These are phyloP conservation scores for Clitoria ternatea DNA, from an alignment of 306 rosid genomes.

Conservation along the genomic window DNA sequence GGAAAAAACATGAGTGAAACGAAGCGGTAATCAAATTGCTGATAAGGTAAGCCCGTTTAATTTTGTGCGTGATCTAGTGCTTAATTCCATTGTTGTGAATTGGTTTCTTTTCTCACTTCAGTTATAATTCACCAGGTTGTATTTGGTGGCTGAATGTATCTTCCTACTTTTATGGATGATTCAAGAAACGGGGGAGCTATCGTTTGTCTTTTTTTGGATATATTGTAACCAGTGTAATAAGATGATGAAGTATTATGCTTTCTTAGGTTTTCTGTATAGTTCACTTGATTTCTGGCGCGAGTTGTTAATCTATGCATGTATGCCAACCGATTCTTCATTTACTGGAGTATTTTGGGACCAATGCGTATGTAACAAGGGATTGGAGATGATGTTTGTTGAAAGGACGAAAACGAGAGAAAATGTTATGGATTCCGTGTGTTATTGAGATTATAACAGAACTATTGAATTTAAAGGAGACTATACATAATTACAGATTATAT, in stretches of 20 bases:
- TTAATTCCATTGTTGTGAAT: constrained; percentile 5
- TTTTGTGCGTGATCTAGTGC: background rate
- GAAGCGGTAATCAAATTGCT: constrained; percentile 38
- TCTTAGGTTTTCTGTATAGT: constrained; percentile 25
- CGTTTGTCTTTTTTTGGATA: background rate
- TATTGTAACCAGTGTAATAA: constrained; percentile 1
- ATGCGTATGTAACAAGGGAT: background rate
- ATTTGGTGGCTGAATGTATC: constrained; percentile 13
- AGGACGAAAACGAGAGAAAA: no score
- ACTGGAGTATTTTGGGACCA: background rate
- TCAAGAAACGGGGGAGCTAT: background rate
- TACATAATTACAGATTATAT: no score
- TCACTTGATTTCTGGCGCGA: background rate
- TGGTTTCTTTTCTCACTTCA: background rate
- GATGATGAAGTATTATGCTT: constrained; percentile 15
- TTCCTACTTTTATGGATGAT: background rate
- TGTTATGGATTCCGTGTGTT: no score
- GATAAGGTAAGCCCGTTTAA: background rate
- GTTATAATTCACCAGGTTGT: constrained; percentile 4
- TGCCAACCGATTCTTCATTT: background rate
- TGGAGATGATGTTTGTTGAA: no score
- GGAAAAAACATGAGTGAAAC: constrained; percentile 76
- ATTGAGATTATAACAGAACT: no score
- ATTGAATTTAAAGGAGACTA: no score
- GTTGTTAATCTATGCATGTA: background rate